Evolutionary conservation across 257 asterid genomes (phyloP), one percentile per base, ranked within the genome.

Genomic region (Agastache rugosa): DNA sequence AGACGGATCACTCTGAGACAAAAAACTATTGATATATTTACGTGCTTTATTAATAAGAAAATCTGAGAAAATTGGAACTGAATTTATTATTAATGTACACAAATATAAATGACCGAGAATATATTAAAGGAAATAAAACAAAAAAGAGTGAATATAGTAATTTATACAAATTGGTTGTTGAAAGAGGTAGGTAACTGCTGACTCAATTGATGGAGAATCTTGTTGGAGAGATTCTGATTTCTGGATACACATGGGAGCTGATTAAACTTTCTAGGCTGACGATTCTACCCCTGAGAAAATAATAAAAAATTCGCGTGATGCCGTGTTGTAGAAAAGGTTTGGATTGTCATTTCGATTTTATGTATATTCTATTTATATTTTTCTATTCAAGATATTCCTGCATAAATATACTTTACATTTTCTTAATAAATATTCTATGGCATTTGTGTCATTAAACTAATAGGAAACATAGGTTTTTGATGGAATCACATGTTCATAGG

Each of bases 171-270:
- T 54, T 44, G 27, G 55, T 70, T 37, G 75, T 37, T 54, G 66
- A 39, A n/a, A 37, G 39, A 54, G 75, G 27, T 70, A 54, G 66
- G 75, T 22, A 70, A 11, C 45, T 11, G 73, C 63, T 48, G 73
- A 31, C 73, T 31, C 20, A 19, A 20, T 44, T 1, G 63, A 6
- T 2, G 1, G 41, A 34, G 75, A 70, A 70, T 70, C 75, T 55
- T 16, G 41, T 8, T 22, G 23, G 20, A 7, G 48, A 42, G 75
- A 70, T 37, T 55, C 75, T n/a, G n/a, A n/a, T n/a, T n/a, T n/a
- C n/a, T 1, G 0, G 11, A 17, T 34, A 29, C 63, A 69, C 63
- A 69, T 19, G 50, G 64, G 47, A 3, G 29, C 20, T 69, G 34
- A 53, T 20, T 20, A 3, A 34, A 0, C 7, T 37, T 51, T 14